Percentiles rank a stretch among this genome's conserved stretches.
phyloP scores from a whole-genome alignment of 2,329 filamentous ascomycete species.

The Mollisia scopiformis region DNA sequence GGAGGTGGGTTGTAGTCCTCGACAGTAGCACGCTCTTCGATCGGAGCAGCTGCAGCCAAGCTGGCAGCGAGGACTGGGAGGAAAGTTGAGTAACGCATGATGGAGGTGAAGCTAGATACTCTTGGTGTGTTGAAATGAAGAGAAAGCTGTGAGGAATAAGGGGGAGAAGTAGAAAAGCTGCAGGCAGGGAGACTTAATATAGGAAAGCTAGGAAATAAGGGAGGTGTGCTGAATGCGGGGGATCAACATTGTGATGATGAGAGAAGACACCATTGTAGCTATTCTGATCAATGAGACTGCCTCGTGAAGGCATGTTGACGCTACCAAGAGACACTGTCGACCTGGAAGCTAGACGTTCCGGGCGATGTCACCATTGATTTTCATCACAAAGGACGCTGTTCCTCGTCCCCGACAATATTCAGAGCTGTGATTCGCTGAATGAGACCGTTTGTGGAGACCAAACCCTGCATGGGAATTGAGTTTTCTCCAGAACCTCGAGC shows the following conservation, averaged over 20 bases:
- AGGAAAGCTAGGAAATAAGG: background rate
- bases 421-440: background rate
- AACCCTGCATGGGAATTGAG: background rate
- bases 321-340: conserved; percentile 18
- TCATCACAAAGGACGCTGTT: background rate
- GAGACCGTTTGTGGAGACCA: background rate
- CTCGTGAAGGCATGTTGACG: conserved; percentile 7
- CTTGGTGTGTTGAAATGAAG: background rate
- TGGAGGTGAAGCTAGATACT: conserved; percentile 4
- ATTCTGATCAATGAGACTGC: background rate
- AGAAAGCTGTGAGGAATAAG: background rate
- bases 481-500: background rate
- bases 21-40: conserved; percentile 16
- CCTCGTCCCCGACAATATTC: conserved; percentile 3
- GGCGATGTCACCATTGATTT: background rate
- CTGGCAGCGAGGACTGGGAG: conserved; percentile 18
- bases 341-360: conserved; percentile 23
- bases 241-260: conserved; percentile 1
- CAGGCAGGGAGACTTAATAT: background rate
- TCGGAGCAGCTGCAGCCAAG: conserved; percentile 20
- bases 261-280: conserved; percentile 2
- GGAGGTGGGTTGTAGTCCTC: conserved; percentile 25
- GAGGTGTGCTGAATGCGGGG: conserved; percentile 4
- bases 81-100: conserved; percentile 28
- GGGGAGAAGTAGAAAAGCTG: background rate